Evolutionary conservation across 768 basidiomycete species (phyloP).

Genomic region (Agrocybe chaxingu): DNA sequence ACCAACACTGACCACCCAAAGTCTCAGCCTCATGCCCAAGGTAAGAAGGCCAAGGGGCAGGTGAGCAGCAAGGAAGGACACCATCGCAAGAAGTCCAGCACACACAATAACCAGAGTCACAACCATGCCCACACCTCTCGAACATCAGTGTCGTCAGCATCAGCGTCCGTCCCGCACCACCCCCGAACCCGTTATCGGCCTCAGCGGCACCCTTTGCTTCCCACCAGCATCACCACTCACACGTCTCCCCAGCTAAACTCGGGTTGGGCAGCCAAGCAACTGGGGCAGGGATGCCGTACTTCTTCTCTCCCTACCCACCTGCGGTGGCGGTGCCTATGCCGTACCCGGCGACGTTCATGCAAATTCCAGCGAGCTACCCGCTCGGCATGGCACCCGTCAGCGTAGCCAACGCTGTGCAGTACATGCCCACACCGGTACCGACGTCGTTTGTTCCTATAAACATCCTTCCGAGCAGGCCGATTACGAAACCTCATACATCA

Average conservation of each 20-base stretch:
- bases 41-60: slow-evolving; percentile 2
- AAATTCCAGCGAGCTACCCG: slow-evolving; percentile 16
- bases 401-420: too few relatives aligned
- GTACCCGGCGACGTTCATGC: slow-evolving; percentile 15
- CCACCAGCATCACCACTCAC: slow-evolving; percentile 2
- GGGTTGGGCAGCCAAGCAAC: too few relatives aligned
- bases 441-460: too few relatives aligned
- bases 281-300: slow-evolving; percentile 15
- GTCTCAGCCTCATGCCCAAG: slow-evolving; percentile 11
- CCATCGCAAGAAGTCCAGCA: slow-evolving; percentile 18
- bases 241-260: neutral
- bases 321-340: slow-evolving; percentile 16
- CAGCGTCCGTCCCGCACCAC: slow-evolving; percentile 8
- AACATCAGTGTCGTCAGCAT: slow-evolving; percentile 2
- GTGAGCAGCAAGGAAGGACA: slow-evolving; percentile 3
- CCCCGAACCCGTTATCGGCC: neutral
- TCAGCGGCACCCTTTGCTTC: too few relatives aligned
- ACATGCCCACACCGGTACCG: too few relatives aligned
- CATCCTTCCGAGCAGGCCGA: too few relatives aligned
- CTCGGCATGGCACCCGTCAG: slow-evolving; percentile 8
- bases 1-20: slow-evolving; percentile 13
- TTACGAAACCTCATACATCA: too few relatives aligned
- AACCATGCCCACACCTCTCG: slow-evolving; percentile 8
- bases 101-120: too few relatives aligned
- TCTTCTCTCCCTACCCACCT: slow-evolving; percentile 21